phyloP scores from a whole-genome alignment of 192 early-diverging fungal genomes.

The Entomortierella lignicola region DNA sequence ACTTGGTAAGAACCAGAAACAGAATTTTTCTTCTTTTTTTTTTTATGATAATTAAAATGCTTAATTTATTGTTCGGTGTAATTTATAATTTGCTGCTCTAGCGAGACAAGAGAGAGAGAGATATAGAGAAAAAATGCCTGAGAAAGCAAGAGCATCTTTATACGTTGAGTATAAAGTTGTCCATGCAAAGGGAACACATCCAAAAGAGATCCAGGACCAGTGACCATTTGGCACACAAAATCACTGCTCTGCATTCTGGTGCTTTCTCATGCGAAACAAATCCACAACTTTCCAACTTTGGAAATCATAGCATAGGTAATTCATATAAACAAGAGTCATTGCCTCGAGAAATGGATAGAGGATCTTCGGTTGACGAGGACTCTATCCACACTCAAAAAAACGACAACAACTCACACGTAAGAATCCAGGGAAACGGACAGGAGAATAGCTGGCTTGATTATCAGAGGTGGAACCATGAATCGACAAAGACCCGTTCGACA shows the following conservation, averaged over 20 bases:
- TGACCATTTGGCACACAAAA: not conserved
- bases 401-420: conserved; percentile 30
- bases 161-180: conserved; percentile 56
- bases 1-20: too few relatives aligned
- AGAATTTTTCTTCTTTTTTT: too few relatives aligned
- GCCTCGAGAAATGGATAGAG: conserved; percentile 20
- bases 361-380: conserved; percentile 48
- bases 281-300: not conserved
- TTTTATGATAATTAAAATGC: too few relatives aligned
- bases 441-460: not conserved
- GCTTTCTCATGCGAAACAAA: conserved; percentile 17
- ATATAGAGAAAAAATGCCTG: not conserved
- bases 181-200: conserved; percentile 33
- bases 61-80: conserved; percentile 2
- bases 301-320: not conserved
- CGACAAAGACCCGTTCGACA: not conserved
- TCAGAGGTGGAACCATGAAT: too few relatives aligned
- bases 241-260: conserved; percentile 16
- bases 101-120: not conserved
- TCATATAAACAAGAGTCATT: conserved; percentile 32
- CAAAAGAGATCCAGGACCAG: conserved; percentile 21
- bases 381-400: conserved; percentile 31
- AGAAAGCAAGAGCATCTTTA: conserved; percentile 38
- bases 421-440: not conserved
- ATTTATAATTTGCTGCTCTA: conserved; percentile 19